Evolutionary conservation across 805 yeast genomes (phyloP).

Genomic region (Ogataea thermomethanolica): DNA sequence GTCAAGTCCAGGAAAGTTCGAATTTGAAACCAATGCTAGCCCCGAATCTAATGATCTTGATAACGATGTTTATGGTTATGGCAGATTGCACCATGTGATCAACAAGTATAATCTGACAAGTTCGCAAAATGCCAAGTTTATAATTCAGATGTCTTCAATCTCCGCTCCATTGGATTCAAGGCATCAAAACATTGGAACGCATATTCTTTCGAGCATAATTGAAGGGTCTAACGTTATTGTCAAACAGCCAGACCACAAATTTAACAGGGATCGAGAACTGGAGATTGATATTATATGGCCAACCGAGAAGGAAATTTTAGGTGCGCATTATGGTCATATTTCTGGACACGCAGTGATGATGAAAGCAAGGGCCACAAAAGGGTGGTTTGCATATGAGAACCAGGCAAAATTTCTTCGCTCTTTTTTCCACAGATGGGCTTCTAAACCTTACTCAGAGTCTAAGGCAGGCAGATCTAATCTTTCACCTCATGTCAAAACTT

Average conservation of each 20-base stretch:
- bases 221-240: constrained; percentile 30
- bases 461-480: constrained; percentile 27
- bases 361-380: constrained; percentile 12
- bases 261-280: constrained; percentile 9
- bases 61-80: constrained; percentile 42
- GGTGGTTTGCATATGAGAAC: constrained; percentile 22
- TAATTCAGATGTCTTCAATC: constrained; percentile 48
- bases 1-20: constrained; percentile 48
- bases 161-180: constrained; percentile 41
- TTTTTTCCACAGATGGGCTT: constrained; percentile 45
- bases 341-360: constrained; percentile 32
- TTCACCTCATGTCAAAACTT: constrained; percentile 64
- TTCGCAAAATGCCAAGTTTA: constrained; percentile 27
- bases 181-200: constrained; percentile 42
- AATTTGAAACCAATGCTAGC: constrained; percentile 7
- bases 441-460: constrained; percentile 27
- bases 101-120: constrained; percentile 32
- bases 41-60: constrained; percentile 8
- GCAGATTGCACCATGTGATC: constrained; percentile 41
- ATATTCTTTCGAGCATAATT: constrained; percentile 44
- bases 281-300: constrained; percentile 35
- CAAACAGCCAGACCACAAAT: constrained; percentile 15
- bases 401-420: constrained; percentile 43
- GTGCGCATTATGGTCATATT: constrained; percentile 16
- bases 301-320: constrained; percentile 26